A percentile compares a stretch with the other conserved stretches of the same genome.
Conservation (phyloP, 179 eudicot genomes). For the Camellia oleifera region DNA sequence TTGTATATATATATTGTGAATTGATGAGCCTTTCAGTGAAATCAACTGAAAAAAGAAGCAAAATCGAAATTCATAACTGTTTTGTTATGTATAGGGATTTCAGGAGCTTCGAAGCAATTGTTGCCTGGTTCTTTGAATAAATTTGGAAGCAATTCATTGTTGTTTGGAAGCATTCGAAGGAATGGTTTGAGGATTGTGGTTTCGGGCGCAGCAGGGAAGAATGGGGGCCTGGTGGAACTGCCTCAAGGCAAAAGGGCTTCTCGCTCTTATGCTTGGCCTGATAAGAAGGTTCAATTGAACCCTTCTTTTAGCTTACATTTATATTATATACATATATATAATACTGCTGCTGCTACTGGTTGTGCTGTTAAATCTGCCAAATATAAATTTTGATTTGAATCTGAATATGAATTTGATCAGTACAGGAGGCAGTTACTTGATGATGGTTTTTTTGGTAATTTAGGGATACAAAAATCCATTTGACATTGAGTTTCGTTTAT, state of each 20-base stretch:
- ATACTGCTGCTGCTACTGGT: too few species aligned
- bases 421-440: too few species aligned
- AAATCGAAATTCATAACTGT: neutral
- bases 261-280: conserved; percentile 64
- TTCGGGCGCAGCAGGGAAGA: conserved; percentile 22
- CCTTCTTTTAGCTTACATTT: neutral
- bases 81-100: neutral
- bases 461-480: too few species aligned
- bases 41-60: neutral
- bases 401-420: too few species aligned
- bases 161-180: neutral
- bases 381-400: neutral
- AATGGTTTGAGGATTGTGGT: neutral
- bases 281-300: conserved; percentile 51
- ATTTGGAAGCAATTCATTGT: conserved; percentile 8
- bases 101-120: conserved; percentile 12
- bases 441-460: too few species aligned
- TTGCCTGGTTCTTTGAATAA: conserved; percentile 10
- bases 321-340: too few species aligned
- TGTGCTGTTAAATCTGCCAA: neutral
- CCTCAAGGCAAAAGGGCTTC: conserved; percentile 41
- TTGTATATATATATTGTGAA: neutral
- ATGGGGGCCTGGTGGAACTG: conserved; percentile 31
- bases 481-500: too few species aligned
- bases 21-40: neutral